A percentile compares a stretch with the other conserved stretches of the same genome.
Conservation (phyloP, 345 rosid species). For the Eutrema japonicum region DNA sequence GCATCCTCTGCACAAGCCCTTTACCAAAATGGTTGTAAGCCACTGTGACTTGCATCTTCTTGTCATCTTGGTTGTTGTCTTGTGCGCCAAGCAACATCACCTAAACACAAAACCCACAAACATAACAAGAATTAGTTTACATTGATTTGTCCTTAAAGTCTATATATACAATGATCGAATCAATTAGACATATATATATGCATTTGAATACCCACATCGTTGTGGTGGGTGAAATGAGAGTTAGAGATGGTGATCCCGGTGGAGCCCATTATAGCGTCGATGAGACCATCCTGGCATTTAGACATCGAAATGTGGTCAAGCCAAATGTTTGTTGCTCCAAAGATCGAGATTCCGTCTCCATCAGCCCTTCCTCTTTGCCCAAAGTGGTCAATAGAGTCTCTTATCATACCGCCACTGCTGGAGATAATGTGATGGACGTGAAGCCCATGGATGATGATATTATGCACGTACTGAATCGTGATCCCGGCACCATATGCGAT, state of each 20-base stretch:
- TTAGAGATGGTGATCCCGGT: slow-evolving; percentile 87
- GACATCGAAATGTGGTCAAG: slow-evolving; percentile 85
- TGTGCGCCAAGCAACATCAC: slow-evolving; percentile 74
- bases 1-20: slow-evolving; percentile 82
- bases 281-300: slow-evolving; percentile 65
- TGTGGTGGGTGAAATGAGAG: slow-evolving; percentile 73
- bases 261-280: slow-evolving; percentile 73
- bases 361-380: slow-evolving; percentile 67
- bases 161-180: neutral
- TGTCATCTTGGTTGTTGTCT: slow-evolving; percentile 45
- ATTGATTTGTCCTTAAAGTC: neutral
- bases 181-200: neutral
- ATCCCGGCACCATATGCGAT: slow-evolving; percentile 71
- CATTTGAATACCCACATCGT: slow-evolving; percentile 53
- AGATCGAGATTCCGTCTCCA: slow-evolving; percentile 82
- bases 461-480: slow-evolving; percentile 57
- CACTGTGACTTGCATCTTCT: slow-evolving; percentile 65
- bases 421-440: slow-evolving; percentile 59
- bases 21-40: slow-evolving; percentile 81
- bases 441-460: slow-evolving; percentile 74
- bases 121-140: neutral
- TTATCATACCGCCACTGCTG: slow-evolving; percentile 59
- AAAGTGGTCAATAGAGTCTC: slow-evolving; percentile 53
- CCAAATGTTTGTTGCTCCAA: slow-evolving; percentile 70
- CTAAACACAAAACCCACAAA: slow-evolving; percentile 37